Base-by-base conservation (phyloP, 768 basidiomycete species). In the Dioszegia aurantiaca region DNA sequence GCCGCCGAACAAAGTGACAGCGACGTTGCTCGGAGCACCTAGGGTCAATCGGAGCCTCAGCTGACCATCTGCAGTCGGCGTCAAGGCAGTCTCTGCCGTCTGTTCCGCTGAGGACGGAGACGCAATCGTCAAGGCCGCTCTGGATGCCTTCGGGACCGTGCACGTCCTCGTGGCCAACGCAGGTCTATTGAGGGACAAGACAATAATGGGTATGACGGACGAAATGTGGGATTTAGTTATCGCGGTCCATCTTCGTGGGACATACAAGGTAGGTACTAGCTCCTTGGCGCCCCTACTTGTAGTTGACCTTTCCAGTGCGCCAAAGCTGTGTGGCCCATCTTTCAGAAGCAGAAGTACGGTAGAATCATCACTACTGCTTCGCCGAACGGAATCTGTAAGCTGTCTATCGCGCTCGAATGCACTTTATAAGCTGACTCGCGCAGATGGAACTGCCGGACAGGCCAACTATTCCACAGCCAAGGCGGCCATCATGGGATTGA, bases 401-500 rank as follows among this genome's bases (percentile, higher is more conserved):
- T 21, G 14, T 46, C n/a, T 27, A 46, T 17, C 37, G 42, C 36
- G 23, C 27, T n/a, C 30, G 36, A 23, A 53, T 5, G 48, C 24
- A 41, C 48, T 27, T 28, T 21, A 57, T 21, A 21, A 36, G 45
- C 44, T 46, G 36, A 44, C 41, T 9, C 8, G n/a, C 6, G 19
- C 57, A 93, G 90, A 92, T 68, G 92, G 92, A 4, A 91, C 95
- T 79, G 90, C 93, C 72, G 93, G 94, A 23, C 92, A 97, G 76
- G 87, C 89, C 31, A 95, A 94, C 71, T 97, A 97, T 76, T 86
- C 89, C 12, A 86, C 93, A 3, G 95, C 91, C 5, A 98, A 97
- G 77, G 87, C 90, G 57, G 92, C 83, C 21, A 88, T 98, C 67
- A 86, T 89, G 62, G 90, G 90, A 55, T 77, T 99, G 14, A 93